A percentile compares a stretch with the other conserved stretches of the same genome.
These are phyloP conservation scores for Mrakia gelida DNA, from an alignment of 768 basidiomycete genomes.

Conservation along the genomic window DNA sequence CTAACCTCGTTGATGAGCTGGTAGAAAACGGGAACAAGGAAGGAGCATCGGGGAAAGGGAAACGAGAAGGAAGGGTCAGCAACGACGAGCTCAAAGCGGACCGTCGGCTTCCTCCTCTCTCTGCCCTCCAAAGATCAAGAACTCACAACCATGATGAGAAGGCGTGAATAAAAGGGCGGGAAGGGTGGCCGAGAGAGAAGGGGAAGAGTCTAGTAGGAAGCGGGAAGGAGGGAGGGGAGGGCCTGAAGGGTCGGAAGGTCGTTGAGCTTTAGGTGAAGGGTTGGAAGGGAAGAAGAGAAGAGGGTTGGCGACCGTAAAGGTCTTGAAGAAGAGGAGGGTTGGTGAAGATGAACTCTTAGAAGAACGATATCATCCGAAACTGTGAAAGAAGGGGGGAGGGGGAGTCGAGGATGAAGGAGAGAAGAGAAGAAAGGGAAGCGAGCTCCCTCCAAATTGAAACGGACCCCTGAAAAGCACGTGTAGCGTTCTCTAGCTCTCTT, in stretches of 20 bases:
- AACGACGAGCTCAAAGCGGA: neutral
- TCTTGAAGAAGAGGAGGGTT: no score
- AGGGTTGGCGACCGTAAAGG: no score
- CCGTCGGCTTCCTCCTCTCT: neutral
- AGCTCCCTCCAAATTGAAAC: neutral
- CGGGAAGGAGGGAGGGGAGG: neutral
- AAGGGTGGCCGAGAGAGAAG: neutral
- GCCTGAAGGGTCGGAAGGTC: neutral
- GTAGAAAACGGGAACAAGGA: neutral
- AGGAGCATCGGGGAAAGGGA: neutral
- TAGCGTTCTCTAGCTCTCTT: neutral
- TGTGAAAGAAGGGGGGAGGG: neutral
- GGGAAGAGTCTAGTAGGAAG: neutral
- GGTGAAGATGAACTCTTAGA: no score
- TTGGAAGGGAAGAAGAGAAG: neutral
- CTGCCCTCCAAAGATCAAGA: neutral
- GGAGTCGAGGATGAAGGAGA: neutral
- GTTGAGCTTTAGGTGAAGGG: neutral
- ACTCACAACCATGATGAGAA: conserved; percentile 5
- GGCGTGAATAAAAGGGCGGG: neutral
- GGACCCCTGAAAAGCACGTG: neutral
- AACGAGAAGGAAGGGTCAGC: neutral
- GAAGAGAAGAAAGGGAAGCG: neutral
- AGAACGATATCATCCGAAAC: neutral
- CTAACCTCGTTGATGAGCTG: conserved; percentile 30